Conservation (phyloP, 331 rosid genomes). For the Rhamnella rubrinervis region DNA sequence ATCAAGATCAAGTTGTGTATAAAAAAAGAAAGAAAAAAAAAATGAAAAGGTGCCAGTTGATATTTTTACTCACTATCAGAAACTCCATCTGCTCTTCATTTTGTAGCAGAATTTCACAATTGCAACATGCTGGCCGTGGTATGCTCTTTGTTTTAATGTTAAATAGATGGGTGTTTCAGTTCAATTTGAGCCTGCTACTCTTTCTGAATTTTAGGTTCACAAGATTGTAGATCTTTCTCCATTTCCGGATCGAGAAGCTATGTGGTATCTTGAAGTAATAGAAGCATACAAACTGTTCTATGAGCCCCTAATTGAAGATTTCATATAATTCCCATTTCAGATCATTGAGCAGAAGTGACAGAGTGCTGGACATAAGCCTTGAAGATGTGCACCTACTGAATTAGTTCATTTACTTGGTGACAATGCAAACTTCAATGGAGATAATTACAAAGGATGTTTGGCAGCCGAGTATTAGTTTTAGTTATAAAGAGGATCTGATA, state of each 20-base stretch:
- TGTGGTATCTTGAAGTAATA: conserved; percentile 93
- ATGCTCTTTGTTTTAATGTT: background rate
- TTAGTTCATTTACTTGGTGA: too few relatives aligned
- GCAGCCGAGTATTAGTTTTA: too few relatives aligned
- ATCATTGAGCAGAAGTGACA: background rate
- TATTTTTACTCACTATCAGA: too few relatives aligned
- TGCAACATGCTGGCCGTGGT: background rate
- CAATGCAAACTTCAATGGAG: too few relatives aligned
- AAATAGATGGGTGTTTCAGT: background rate
- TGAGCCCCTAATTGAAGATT: conserved; percentile 60
- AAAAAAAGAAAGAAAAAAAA: too few relatives aligned
- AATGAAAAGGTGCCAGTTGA: too few relatives aligned
- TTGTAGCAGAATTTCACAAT: too few relatives aligned
- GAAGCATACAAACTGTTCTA: conserved; percentile 84
- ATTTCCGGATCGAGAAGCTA: conserved; percentile 72
- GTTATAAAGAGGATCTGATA: too few relatives aligned
- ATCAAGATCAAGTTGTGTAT: too few relatives aligned
- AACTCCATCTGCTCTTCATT: too few relatives aligned
- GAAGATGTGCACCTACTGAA: too few relatives aligned
- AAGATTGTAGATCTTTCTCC: conserved; percentile 92
- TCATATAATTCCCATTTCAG: conserved; percentile 15
- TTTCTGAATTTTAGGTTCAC: conserved; percentile 53
- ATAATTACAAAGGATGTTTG: too few relatives aligned
- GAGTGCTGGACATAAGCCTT: background rate
- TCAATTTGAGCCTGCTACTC: background rate